Conservation (phyloP, 495 filamentous ascomycete species). For the Penicillium steckii region DNA sequence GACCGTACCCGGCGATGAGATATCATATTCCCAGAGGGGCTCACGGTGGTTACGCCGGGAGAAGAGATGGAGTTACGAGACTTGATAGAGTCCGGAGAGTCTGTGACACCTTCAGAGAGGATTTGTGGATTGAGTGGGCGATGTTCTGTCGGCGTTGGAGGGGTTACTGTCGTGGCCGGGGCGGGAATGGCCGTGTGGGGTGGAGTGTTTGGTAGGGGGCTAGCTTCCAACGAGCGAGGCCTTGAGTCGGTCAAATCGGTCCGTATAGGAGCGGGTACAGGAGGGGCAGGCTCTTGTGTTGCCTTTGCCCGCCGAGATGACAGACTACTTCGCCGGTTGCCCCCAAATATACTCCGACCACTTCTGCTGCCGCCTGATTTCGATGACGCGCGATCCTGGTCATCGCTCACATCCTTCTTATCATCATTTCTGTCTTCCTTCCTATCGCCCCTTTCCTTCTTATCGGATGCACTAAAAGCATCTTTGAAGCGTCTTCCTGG, state of each 20-base stretch:
- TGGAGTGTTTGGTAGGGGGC: conserved; percentile 41
- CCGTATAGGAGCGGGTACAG: conserved; percentile 35
- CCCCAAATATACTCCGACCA: conserved; percentile 29
- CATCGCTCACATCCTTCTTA: conserved; percentile 41
- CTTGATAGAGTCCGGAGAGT: conserved; percentile 36
- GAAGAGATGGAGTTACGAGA: conserved; percentile 27
- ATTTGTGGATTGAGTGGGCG: conserved; percentile 19
- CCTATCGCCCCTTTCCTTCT: conserved; percentile 10
- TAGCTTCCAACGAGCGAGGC: conserved; percentile 21
- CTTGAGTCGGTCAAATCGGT: conserved; percentile 36
- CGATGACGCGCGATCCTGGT: conserved; percentile 41
- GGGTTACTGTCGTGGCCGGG: conserved; percentile 54
- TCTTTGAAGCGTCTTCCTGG: conserved; percentile 47
- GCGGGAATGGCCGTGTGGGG: conserved; percentile 40
- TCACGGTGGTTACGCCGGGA: conserved; percentile 39
- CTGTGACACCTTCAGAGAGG: conserved; percentile 26
- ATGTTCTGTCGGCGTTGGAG: conserved; percentile 49
- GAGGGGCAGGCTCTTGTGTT: conserved; percentile 27
- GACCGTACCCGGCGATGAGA: conserved; percentile 67
- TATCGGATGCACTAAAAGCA: conserved; percentile 35
- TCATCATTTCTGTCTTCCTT: not conserved
- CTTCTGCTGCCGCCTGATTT: conserved; percentile 35
- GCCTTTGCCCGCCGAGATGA: conserved; percentile 37
- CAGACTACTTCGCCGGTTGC: conserved; percentile 40
- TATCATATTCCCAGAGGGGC: conserved; percentile 71